Conservation (phyloP, 305 asterid genomes). For the Caryopteris hybrid region DNA sequence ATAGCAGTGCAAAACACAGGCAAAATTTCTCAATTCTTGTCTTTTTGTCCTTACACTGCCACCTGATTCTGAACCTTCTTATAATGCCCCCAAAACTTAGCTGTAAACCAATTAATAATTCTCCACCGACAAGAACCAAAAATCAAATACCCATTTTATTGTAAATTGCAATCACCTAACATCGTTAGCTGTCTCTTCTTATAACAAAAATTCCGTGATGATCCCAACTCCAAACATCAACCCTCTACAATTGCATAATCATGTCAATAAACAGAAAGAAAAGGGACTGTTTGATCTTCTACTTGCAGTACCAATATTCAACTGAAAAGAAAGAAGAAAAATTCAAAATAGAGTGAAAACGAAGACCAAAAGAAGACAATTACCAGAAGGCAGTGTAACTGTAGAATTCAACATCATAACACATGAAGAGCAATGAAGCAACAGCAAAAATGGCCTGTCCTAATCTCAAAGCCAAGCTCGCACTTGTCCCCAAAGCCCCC, state of each 20-base stretch:
- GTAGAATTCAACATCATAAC: constrained; percentile 81
- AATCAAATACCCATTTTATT: not conserved
- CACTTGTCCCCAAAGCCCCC: constrained; percentile 84
- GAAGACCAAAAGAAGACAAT: constrained; percentile 2
- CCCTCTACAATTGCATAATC: not conserved
- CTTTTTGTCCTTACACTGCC: not conserved
- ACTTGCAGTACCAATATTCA: not conserved
- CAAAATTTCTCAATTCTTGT: not conserved
- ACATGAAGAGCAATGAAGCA: constrained; percentile 93
- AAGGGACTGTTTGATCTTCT: no score
- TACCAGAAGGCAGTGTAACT: constrained; percentile 94
- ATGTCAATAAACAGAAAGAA: no score
- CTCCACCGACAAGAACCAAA: constrained; percentile 31
- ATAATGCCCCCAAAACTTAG: constrained; percentile 24
- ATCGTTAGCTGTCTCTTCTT: not conserved
- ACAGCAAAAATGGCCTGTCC: constrained; percentile 77
- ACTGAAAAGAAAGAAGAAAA: not conserved
- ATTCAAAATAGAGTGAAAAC: not conserved
- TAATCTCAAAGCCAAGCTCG: constrained; percentile 81
- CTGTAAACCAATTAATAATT: constrained; percentile 21
- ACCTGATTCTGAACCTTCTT: no score
- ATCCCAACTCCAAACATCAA: not conserved
- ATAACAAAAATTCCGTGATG: constrained; percentile 7
- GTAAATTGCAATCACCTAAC: not conserved
- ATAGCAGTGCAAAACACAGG: no score